Base-by-base conservation (phyloP, 2,329 filamentous ascomycete species). In the Dothiorella sarmentorum region DNA sequence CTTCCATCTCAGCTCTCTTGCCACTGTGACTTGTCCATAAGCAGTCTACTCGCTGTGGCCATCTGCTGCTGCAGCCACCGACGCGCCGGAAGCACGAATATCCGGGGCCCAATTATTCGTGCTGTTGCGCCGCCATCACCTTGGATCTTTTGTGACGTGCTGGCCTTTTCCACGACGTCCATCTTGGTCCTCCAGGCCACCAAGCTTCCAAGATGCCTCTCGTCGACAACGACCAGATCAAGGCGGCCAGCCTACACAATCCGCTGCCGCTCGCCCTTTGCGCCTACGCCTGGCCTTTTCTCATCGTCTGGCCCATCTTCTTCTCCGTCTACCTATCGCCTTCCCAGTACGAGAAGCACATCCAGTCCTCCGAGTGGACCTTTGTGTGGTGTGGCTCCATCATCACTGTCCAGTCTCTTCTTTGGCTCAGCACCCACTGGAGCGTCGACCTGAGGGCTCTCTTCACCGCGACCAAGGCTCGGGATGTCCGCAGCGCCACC, bases 391-490 rank as follows among this genome's bases (percentile, higher is more conserved):
- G 88, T 64, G 93, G 89, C 68, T 82, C 85, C 65, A 97, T 99
- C 71, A 81, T 95, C 72, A 96, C 92, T 10, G 69, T 88, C 59
- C 95, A 99, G 78, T 86, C 90, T 63, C 82, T 99, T 63, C 78
- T 91, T 66, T 99, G 94, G 93, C 82, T 99, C 62, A 93, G 89
- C 78, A 99, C 94, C 45, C 91, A 97, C 78, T 99, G 94, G 94
- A 97, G 90, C 70, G 91, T 99, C 72, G 87, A 92, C 70, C 79
- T 97, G 63, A 85, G 86, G 69, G 88, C 88, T 20, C 76, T 86
- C 61, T 96, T 97, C 74, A 97, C 89, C 11, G 85, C 92, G 1
- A 87, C 81, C 58, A 83, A 82, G 64, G 89, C 87, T 58, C 82
- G 81, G 61, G 84, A 82, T 49, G 79, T 97, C 33, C 80, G 87